A percentile compares a stretch with the other conserved stretches of the same genome.
phyloP scores from a whole-genome alignment of 306 rosid species.

The Malus domestica region DNA sequence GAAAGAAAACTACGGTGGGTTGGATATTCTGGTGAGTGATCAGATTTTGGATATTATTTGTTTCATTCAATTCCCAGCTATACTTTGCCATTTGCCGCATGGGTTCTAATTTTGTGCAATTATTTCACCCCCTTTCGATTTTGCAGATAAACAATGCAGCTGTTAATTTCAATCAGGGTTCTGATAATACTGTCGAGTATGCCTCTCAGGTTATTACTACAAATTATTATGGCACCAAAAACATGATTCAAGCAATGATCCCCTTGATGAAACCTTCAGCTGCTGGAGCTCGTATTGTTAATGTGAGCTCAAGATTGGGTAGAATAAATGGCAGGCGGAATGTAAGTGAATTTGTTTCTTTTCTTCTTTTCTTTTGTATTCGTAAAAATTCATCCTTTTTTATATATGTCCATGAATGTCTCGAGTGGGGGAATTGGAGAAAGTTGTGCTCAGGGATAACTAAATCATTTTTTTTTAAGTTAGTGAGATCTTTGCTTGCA shows the following conservation, averaged over 20 bases:
- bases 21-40: conserved; percentile 65
- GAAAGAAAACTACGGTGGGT: conserved; percentile 63
- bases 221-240: conserved; percentile 69
- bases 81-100: neutral
- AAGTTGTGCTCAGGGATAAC: neutral
- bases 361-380: neutral
- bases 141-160: conserved; percentile 85
- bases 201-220: conserved; percentile 59
- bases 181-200: conserved; percentile 63
- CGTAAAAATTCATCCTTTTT: neutral
- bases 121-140: neutral
- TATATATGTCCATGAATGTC: neutral
- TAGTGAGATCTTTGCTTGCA: neutral
- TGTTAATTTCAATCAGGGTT: conserved; percentile 78
- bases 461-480: neutral
- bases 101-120: neutral
- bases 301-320: conserved; percentile 78
- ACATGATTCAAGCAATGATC: conserved; percentile 69
- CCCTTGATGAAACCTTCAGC: conserved; percentile 76
- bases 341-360: conserved; percentile 35
- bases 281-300: conserved; percentile 70
- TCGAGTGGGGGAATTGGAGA: neutral
- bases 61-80: neutral
- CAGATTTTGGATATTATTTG: neutral
- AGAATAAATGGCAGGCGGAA: conserved; percentile 71